These are phyloP conservation scores for Solanum ossicruentum DNA, from an alignment of 257 asterid species.

Conservation along the genomic window DNA sequence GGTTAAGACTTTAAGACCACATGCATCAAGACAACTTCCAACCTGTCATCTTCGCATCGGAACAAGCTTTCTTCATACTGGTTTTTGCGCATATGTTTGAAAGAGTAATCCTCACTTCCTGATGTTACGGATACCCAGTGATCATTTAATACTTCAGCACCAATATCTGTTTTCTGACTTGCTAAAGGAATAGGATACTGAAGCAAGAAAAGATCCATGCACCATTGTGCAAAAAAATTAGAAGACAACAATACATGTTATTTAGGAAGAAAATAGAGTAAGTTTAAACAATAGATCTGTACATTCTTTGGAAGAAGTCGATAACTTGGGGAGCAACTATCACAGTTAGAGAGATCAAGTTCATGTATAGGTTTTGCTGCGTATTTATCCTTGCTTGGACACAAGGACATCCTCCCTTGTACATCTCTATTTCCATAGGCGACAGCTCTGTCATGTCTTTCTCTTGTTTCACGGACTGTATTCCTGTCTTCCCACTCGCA, in stretches of 20 bases:
- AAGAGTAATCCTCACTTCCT: constrained; percentile 97
- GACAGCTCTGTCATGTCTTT: constrained; percentile 1
- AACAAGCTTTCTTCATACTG: constrained; percentile 96
- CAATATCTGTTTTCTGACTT: constrained; percentile 64
- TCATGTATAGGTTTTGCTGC: constrained; percentile 76
- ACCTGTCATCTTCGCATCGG: constrained; percentile 98
- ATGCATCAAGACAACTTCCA: constrained; percentile 6
- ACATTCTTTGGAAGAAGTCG: constrained; percentile 88
- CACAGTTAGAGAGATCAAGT: constrained; percentile 85
- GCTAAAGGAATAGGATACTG: constrained; percentile 84
- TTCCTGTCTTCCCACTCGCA: constrained; percentile 11
- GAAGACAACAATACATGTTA: neutral
- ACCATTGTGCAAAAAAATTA: constrained; percentile 9
- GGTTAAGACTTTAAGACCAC: neutral
- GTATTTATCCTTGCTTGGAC: constrained; percentile 62
- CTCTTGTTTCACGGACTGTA: constrained; percentile 1
- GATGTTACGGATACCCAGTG: constrained; percentile 96
- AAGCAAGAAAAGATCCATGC: constrained; percentile 11
- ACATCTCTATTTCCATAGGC: constrained; percentile 5
- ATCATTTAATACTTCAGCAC: constrained; percentile 72
- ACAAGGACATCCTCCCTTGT: constrained; percentile 34
- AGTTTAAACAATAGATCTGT: constrained; percentile 12
- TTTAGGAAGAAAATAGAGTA: neutral
- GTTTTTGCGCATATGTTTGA: constrained; percentile 94
- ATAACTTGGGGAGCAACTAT: constrained; percentile 89